phyloP scores from a whole-genome alignment of 2,329 filamentous ascomycete species.

The Sclerotinia glacialis region DNA sequence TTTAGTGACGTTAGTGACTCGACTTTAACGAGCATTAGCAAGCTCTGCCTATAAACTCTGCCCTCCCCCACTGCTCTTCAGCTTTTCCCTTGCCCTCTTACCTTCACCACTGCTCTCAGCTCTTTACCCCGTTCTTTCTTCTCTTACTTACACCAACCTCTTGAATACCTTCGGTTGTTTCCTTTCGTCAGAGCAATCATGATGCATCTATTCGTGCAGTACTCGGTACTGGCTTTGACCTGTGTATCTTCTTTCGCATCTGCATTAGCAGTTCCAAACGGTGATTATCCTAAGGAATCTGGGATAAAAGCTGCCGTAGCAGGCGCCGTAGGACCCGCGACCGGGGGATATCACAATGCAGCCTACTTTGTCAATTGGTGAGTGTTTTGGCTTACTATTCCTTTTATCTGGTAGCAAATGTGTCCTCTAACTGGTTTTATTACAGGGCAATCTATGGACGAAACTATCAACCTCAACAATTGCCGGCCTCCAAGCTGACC shows the following conservation, averaged over 20 bases:
- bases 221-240: not conserved
- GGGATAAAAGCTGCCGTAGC: too few relatives aligned
- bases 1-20: too few relatives aligned
- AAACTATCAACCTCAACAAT: constrained; percentile 67
- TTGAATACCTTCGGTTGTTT: too few relatives aligned
- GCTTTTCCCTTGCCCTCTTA: not conserved
- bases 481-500: constrained; percentile 68
- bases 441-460: constrained; percentile 69
- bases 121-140: too few relatives aligned
- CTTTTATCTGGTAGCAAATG: not conserved
- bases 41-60: too few relatives aligned
- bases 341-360: constrained; percentile 25
- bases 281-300: too few relatives aligned
- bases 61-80: not conserved
- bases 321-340: not conserved
- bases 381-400: not conserved
- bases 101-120: not conserved
- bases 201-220: not conserved
- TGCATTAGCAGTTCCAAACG: not conserved
- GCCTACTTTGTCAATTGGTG: constrained; percentile 42
- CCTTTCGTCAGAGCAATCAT: not conserved
- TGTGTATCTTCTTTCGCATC: not conserved
- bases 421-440: constrained; percentile 4
- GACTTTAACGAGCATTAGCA: too few relatives aligned
- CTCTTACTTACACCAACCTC: not conserved